Evolutionary conservation across 2,329 filamentous ascomycete species (phyloP).

Genomic region (Paraconiothyrium brasiliense): DNA sequence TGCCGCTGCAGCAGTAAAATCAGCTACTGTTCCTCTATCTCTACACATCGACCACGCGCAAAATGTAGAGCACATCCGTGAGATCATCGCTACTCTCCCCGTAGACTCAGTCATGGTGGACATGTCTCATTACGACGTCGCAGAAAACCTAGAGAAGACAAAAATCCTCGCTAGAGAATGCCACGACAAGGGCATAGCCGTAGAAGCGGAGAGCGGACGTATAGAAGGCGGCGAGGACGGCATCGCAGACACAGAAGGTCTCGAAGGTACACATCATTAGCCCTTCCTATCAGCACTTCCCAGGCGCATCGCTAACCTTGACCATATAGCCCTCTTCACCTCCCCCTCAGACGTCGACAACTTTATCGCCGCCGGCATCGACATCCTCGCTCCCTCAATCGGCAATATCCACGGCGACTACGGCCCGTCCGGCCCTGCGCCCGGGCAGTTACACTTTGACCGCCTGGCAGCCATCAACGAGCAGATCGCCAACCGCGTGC

Average conservation of each 20-base stretch:
- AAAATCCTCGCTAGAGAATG: slow-evolving; percentile 69
- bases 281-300: no score
- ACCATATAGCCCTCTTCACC: slow-evolving; percentile 61
- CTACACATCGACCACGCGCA: slow-evolving; percentile 61
- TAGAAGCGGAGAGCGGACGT: slow-evolving; percentile 74
- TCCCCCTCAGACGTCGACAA: slow-evolving; percentile 73
- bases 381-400: slow-evolving; percentile 77
- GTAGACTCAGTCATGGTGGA: slow-evolving; percentile 82
- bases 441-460: slow-evolving; percentile 44
- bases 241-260: slow-evolving; percentile 71
- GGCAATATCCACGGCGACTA: slow-evolving; percentile 81
- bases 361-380: slow-evolving; percentile 74
- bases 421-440: slow-evolving; percentile 63
- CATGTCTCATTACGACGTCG: slow-evolving; percentile 77
- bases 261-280: slow-evolving; percentile 58
- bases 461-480: slow-evolving; percentile 41
- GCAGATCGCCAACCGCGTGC: slow-evolving; percentile 52
- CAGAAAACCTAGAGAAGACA: slow-evolving; percentile 73
- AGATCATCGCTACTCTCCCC: slow-evolving; percentile 57
- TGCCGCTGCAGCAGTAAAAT: slow-evolving; percentile 53
- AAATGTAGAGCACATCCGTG: slow-evolving; percentile 53
- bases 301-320: neutral
- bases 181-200: slow-evolving; percentile 70
- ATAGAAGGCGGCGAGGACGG: slow-evolving; percentile 80
- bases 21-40: slow-evolving; percentile 54